Evolutionary conservation across 2,329 filamentous ascomycete genomes (phyloP).

Genomic region (Rutstroemia sp.): DNA sequence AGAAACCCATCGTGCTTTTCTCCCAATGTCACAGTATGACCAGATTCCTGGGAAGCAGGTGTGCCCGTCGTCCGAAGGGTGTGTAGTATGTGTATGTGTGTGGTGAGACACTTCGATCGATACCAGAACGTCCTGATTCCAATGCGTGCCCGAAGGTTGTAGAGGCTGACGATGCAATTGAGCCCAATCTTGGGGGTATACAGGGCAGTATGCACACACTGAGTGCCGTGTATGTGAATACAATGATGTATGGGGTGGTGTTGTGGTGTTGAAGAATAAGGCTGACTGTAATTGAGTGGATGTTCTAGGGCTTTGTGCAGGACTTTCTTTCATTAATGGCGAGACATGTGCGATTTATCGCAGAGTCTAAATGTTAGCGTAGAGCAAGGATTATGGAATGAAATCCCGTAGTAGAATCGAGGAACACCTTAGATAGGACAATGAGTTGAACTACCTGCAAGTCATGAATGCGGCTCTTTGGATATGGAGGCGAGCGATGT

Average conservation of each 20-base stretch:
- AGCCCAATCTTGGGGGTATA: conserved; percentile 43
- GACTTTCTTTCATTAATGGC: conserved; percentile 42
- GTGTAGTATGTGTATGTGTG: conserved; percentile 3
- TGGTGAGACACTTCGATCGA: conserved; percentile 23
- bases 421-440: conserved; percentile 33
- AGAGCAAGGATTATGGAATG: conserved; percentile 27
- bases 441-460: conserved; percentile 30
- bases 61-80: conserved; percentile 15
- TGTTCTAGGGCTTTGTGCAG: conserved; percentile 29
- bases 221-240: conserved; percentile 26
- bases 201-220: conserved; percentile 32
- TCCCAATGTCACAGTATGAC: conserved; percentile 15
- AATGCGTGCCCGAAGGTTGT: conserved; percentile 20
- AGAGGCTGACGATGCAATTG: conserved; percentile 39
- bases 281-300: conserved; percentile 28
- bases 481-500: conserved; percentile 61
- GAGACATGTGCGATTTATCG: conserved; percentile 61
- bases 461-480: conserved; percentile 52
- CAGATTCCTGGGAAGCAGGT: conserved; percentile 15
- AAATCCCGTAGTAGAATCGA: conserved; percentile 24
- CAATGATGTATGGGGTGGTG: conserved; percentile 25
- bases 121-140: conserved; percentile 20
- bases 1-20: conserved; percentile 50
- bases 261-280: conserved; percentile 29
- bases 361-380: conserved; percentile 31